Evolutionary conservation across 2,329 filamentous ascomycete species (phyloP), one percentile per base, ranked within the genome.

Genomic region (Aspergillus novoparasiticus): DNA sequence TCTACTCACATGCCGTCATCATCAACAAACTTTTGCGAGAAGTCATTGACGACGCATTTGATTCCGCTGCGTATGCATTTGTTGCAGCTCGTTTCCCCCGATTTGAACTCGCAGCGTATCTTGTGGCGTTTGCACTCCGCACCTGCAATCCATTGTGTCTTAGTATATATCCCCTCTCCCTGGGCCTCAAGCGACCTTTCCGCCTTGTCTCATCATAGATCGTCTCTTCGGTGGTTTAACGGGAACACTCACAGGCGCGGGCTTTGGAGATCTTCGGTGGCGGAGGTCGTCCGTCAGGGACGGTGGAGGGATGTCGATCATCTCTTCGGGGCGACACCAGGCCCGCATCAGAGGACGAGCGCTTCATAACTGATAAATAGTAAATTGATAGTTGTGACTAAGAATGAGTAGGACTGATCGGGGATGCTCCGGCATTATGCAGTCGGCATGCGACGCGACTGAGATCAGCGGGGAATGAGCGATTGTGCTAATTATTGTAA

Each of bases 31-130:
- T 83, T 84, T 69, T 86, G 84, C 23, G 85, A 80, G 69, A 83
- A 85, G 71, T 85, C 83, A 68, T 86, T 86, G 39, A 85, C 81
- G 10, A 84, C 76, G 67, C 84, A 86, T 63, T 82, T 80, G 46
- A 85, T 76, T 11, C 82, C 81, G 28, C 82, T 81, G 46, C 82
- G 81, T 36, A 77, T 71, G 67, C 84, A 86, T 67, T 85, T 80
- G 10, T 78, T 78, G 71, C 84, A 86, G 61, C 77, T 79, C 8
- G 75, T 68, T 63, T 82, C 77, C 9, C 81, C 82, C 16, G 78
- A 70, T 60, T 80, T 78, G 66, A 85, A 80, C 62, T 83, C 80
- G 69, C 84, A 86, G 68, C 84, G 83, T 68, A 86, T 85, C 71
- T 86, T 86, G 67, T 84, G 82, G 26, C 79, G 79, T 66, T 85